Evolutionary conservation across 1,139 yeast genomes (phyloP).

Genomic region (Zygosaccharomyces sapae): DNA sequence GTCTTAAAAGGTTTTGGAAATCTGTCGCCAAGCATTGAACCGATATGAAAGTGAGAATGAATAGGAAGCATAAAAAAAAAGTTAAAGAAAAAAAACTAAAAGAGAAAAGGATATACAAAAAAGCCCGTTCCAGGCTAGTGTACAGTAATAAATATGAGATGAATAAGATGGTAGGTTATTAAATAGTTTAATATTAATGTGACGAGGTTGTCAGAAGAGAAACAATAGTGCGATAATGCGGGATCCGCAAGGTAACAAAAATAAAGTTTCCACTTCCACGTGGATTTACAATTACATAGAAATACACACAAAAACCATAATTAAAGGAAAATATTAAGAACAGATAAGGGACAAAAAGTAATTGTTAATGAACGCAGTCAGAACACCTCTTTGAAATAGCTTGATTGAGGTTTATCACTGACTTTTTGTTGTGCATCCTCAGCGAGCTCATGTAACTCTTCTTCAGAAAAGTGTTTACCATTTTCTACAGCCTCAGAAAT

Average conservation of each 20-base stretch:
- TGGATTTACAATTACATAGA: constrained; percentile 6
- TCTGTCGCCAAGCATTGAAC: too few relatives aligned
- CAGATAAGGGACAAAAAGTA: background rate
- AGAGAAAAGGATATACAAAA: background rate
- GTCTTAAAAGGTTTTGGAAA: too few relatives aligned
- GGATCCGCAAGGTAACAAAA: background rate
- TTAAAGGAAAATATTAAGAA: constrained; percentile 1
- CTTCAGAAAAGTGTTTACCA: constrained; percentile 5
- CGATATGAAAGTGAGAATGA: too few relatives aligned
- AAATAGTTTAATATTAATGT: constrained; percentile 5
- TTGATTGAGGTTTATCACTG: constrained; percentile 11
- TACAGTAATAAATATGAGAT: constrained; percentile 3
- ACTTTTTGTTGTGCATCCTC: background rate
- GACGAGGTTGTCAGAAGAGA: background rate
- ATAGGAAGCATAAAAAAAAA: background rate
- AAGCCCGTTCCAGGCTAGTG: constrained; percentile 1
- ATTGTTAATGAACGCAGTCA: constrained; percentile 3
- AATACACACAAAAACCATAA: constrained; percentile 1
- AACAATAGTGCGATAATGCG: background rate
- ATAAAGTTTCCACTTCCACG: constrained; percentile 2
- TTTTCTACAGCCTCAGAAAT: background rate
- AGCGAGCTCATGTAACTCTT: constrained; percentile 4
- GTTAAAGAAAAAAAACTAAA: background rate
- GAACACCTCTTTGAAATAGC: constrained; percentile 34
- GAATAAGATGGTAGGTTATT: constrained; percentile 4